These are phyloP conservation scores for Verticillium nonalfalfae DNA, from an alignment of 2,329 filamentous ascomycete genomes.

Conservation along the genomic window DNA sequence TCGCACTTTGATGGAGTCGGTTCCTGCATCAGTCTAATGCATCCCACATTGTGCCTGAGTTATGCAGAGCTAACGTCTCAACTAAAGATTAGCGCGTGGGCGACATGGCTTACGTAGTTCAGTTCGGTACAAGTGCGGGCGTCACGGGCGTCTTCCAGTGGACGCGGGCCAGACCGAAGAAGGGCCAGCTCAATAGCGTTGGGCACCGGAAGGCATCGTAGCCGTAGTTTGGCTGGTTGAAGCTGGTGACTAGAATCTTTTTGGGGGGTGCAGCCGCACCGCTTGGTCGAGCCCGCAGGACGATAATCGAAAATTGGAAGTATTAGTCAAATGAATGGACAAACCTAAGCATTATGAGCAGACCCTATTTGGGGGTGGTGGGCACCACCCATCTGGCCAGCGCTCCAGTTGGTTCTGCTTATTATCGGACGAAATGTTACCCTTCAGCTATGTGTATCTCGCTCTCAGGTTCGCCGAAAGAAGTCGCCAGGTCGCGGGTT, in stretches of 20 bases:
- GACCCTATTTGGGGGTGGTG: background rate
- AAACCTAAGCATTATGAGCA: too few species aligned
- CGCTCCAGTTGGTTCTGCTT: background rate
- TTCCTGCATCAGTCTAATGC: slow-evolving; percentile 7
- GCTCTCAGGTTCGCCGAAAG: background rate
- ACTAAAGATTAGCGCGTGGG: slow-evolving; percentile 2
- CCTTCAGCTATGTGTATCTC: background rate
- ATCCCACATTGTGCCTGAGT: slow-evolving; percentile 3
- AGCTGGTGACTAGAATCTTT: background rate
- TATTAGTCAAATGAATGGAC: too few species aligned
- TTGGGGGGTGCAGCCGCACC: background rate
- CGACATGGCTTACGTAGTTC: background rate
- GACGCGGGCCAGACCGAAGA: background rate
- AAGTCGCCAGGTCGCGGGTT: background rate
- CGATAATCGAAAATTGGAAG: too few species aligned
- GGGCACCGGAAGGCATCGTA: background rate
- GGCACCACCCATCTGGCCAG: background rate
- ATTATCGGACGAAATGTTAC: background rate
- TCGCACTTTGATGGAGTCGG: slow-evolving; percentile 4
- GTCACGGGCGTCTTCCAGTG: background rate
- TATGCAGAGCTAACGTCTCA: slow-evolving; percentile 12
- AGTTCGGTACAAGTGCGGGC: background rate
- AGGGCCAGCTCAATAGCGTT: background rate
- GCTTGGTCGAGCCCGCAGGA: too few species aligned
- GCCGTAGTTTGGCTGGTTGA: background rate